phyloP scores from a whole-genome alignment of 768 basidiomycete genomes.

The Hortiboletus campestris region DNA sequence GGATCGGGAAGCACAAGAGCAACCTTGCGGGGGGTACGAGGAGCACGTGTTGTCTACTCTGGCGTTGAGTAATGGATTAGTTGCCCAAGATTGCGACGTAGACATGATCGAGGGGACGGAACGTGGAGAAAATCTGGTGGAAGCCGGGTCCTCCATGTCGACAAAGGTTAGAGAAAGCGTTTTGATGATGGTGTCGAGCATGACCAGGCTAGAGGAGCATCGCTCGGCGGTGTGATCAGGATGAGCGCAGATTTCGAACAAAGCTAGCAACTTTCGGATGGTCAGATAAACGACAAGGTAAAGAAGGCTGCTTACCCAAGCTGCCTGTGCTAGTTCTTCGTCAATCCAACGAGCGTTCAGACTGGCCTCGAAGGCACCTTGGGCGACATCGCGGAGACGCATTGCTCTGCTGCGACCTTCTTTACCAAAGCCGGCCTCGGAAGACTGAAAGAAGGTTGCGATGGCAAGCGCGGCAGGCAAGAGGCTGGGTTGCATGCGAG shows the following conservation, averaged over 20 bases:
- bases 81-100: conserved; percentile 11
- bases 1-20: conserved; percentile 49
- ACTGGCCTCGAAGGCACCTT: conserved; percentile 68
- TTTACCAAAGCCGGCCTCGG: conserved; percentile 52
- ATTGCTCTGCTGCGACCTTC: conserved; percentile 56
- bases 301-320: conserved; percentile 54
- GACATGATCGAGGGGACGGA: conserved; percentile 46
- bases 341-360: conserved; percentile 71
- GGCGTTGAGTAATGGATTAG: background rate
- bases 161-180: conserved; percentile 56
- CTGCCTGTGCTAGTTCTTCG: conserved; percentile 69
- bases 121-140: conserved; percentile 47
- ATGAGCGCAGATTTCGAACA: conserved; percentile 73
- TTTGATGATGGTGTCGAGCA: conserved; percentile 69
- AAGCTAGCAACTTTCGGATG: conserved; percentile 52
- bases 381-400: conserved; percentile 63
- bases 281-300: conserved; percentile 8
- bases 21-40: conserved; percentile 30
- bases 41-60: conserved; percentile 1
- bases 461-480: conserved; percentile 61
- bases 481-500: conserved; percentile 64
- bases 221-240: conserved; percentile 56
- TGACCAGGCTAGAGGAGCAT: conserved; percentile 52
- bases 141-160: conserved; percentile 55
- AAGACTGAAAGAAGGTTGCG: conserved; percentile 69